phyloP scores from a whole-genome alignment of 257 asterid genomes.

The Ilex aquifolium region DNA sequence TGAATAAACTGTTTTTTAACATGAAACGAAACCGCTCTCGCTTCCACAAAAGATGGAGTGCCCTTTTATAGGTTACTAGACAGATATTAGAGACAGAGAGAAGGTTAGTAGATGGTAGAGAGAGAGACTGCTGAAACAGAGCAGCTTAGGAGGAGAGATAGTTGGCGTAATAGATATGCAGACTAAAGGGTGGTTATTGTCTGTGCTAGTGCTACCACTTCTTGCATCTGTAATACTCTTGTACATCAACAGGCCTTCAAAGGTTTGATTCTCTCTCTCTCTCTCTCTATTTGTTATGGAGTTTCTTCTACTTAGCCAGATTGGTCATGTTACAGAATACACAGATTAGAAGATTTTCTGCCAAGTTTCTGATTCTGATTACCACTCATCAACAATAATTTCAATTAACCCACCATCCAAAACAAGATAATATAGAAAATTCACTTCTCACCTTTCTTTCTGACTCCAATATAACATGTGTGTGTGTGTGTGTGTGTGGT shows the following conservation, averaged over 20 bases:
- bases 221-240: slow-evolving; percentile 52
- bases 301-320: background rate
- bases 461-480: no score
- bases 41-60: no score
- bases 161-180: no score
- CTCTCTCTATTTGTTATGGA: background rate
- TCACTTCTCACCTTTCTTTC: background rate
- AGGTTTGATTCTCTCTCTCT: slow-evolving; percentile 35
- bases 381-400: background rate
- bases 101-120: no score
- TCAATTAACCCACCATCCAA: background rate
- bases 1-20: no score
- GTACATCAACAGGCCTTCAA: slow-evolving; percentile 44
- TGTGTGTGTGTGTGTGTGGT: no score
- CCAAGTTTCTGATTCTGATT: background rate
- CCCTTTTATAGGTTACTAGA: no score
- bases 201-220: slow-evolving; percentile 40
- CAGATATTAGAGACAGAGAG: no score
- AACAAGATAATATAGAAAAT: background rate
- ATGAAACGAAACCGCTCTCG: no score
- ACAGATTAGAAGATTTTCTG: background rate
- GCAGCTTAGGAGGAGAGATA: no score
- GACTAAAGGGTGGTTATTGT: no score
- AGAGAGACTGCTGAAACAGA: no score
- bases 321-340: background rate